A percentile compares a stretch with the other conserved stretches of the same genome.
Conservation (phyloP, 2,329 filamentous ascomycete genomes). For the Arachnomyces sp. region DNA sequence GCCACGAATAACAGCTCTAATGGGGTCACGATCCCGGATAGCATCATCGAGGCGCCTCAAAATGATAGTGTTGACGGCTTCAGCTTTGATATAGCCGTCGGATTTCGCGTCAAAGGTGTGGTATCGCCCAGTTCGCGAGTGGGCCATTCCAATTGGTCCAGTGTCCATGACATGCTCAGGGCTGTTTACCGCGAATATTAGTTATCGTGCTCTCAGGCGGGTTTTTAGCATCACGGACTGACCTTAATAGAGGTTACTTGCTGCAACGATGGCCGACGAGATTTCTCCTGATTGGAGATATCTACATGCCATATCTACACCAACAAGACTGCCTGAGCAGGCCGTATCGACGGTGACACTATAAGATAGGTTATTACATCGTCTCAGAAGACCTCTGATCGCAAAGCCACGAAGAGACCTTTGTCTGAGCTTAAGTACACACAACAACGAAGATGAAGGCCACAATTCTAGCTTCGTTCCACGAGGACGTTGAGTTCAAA, state of each 20-base stretch:
- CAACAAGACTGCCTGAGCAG: constrained; percentile 13
- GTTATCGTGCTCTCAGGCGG: too few relatives aligned
- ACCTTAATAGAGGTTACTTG: not conserved
- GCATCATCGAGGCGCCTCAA: constrained; percentile 23
- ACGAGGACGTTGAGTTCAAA: constrained; percentile 29
- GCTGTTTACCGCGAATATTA: too few relatives aligned
- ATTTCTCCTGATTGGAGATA: constrained; percentile 7
- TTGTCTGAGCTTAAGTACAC: too few relatives aligned
- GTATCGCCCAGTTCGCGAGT: constrained; percentile 13
- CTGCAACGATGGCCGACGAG: constrained; percentile 3
- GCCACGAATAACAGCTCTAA: constrained; percentile 23
- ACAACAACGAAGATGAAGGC: too few relatives aligned
- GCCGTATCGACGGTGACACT: constrained; percentile 14
- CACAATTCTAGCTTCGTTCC: too few relatives aligned
- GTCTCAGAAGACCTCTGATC: too few relatives aligned
- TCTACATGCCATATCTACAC: constrained; percentile 7
- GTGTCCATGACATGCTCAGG: too few relatives aligned
- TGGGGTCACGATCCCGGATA: constrained; percentile 21
- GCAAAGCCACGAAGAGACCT: too few relatives aligned
- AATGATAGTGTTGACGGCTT: constrained; percentile 20
- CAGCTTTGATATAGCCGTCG: constrained; percentile 37
- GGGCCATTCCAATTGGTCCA: too few relatives aligned
- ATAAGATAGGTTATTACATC: too few relatives aligned
- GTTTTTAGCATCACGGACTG: too few relatives aligned
- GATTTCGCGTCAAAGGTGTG: constrained; percentile 28